Base-by-base conservation (phyloP, 768 basidiomycete genomes). In the Suillus hirtellus region DNA sequence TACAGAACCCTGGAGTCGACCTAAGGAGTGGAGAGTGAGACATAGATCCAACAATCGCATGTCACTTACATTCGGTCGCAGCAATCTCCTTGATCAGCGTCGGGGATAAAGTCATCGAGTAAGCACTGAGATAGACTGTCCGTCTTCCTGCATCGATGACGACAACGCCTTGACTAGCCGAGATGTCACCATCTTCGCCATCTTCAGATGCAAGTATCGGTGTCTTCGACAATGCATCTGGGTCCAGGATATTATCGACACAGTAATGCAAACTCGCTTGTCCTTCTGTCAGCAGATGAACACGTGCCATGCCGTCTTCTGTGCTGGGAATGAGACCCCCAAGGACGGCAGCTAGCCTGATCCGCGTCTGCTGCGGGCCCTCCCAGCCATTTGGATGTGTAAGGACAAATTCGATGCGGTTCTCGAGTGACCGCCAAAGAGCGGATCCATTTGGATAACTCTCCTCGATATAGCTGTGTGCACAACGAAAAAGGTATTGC, bases 301-400 rank as follows among this genome's bases (percentile, higher is more conserved):
- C 68, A 0, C 84, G 80, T 3, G 75, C 69, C 37, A 78, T 80
- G 0, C 78, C 81, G 15, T 72, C 73, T 1, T 68, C 62, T 0
- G 71, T 77, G 58, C 81, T 72, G 0, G 79, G 72, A 14, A 89
- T 74, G 24, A 89, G 76, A 8, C 84, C 83, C 0, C 85, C 87
- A 21, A 70, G 62, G 1, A 82, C 73, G 0, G 85, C 84, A 1
- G 87, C 87, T 27, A 72, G 70, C 4, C 87, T 81, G 75, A 89
- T 85, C 67, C 80, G 76, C 27, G 73, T 75, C 65, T 89, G 88
- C 67, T 89, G 87, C 1, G 70, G 72, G 1, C 85, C 84, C 65
- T 83, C 87, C 87, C 87, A 89, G 0, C 85, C 87, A 65, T 88
- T 88, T 5, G 87, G 87, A 65, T 88, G 87, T 1, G 81, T 80